phyloP scores from a whole-genome alignment of 306 rosid genomes.

The Rosa lucieae region DNA sequence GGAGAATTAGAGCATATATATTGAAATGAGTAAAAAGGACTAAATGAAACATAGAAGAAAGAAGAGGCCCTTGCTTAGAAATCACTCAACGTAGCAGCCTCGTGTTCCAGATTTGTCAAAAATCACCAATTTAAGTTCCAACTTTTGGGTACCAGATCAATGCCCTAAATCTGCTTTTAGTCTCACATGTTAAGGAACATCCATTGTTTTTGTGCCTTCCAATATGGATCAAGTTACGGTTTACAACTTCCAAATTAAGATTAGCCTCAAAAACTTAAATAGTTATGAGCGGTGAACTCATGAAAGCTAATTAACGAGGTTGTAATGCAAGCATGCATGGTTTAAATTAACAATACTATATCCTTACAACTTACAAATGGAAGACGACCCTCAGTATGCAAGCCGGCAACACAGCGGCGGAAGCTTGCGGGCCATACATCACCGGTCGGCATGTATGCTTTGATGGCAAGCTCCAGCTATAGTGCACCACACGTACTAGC shows the following conservation, averaged over 20 bases:
- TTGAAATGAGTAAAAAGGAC: background rate
- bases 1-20: background rate
- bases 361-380: no score
- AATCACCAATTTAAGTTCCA: background rate
- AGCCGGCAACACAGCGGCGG: no score
- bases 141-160: background rate
- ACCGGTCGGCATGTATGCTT: no score
- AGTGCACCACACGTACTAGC: no score
- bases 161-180: background rate
- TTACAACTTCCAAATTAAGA: background rate
- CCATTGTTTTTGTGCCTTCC: background rate
- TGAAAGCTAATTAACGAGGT: no score
- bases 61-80: background rate
- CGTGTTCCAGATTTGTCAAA: background rate
- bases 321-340: no score
- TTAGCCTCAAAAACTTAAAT: no score
- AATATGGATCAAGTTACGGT: background rate
- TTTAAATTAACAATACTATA: no score
- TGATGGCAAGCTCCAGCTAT: no score
- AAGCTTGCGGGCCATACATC: no score
- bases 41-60: background rate
- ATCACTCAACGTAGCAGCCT: background rate
- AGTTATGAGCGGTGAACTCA: background rate
- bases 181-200: background rate
- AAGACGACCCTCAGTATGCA: no score